Percentiles rank a stretch among this genome's conserved stretches.
phyloP scores from a whole-genome alignment of 169 alveolate species.

The Cryptosporidium sp. region DNA sequence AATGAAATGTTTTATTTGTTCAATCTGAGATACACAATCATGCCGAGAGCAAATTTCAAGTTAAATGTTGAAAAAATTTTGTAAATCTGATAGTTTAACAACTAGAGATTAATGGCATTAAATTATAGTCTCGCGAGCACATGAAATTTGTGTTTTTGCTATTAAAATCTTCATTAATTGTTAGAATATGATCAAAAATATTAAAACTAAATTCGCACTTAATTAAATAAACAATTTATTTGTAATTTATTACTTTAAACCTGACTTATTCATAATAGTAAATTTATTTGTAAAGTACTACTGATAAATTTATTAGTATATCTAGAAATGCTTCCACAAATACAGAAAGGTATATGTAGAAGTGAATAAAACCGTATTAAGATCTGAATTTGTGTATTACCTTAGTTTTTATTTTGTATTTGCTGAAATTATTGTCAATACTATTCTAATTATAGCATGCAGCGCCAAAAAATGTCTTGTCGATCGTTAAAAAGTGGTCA shows the following conservation, averaged over 20 bases:
- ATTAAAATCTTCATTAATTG: background rate
- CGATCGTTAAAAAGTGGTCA: background rate
- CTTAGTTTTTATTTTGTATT: background rate
- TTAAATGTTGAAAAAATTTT: too few species aligned
- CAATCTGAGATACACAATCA: background rate
- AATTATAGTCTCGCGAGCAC: too few species aligned
- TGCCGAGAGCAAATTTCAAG: background rate
- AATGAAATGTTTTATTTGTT: too few species aligned
- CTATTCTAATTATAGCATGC: background rate
- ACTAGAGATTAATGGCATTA: too few species aligned
- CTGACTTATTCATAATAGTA: too few species aligned
- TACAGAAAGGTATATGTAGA: background rate
- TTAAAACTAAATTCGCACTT: too few species aligned
- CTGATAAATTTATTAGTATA: background rate
- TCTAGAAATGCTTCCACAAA: background rate
- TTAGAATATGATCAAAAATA: too few species aligned
- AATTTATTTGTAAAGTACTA: too few species aligned
- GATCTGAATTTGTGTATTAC: background rate
- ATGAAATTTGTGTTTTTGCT: too few species aligned
- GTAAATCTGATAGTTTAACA: background rate
- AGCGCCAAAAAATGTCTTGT: conserved; percentile 9
- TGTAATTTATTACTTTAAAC: too few species aligned
- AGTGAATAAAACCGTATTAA: background rate
- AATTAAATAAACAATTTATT: too few species aligned
- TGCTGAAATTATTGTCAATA: background rate